Evolutionary conservation across 352 stramenopile genomes (phyloP).

Genomic region (Globisporangium paddicum): DNA sequence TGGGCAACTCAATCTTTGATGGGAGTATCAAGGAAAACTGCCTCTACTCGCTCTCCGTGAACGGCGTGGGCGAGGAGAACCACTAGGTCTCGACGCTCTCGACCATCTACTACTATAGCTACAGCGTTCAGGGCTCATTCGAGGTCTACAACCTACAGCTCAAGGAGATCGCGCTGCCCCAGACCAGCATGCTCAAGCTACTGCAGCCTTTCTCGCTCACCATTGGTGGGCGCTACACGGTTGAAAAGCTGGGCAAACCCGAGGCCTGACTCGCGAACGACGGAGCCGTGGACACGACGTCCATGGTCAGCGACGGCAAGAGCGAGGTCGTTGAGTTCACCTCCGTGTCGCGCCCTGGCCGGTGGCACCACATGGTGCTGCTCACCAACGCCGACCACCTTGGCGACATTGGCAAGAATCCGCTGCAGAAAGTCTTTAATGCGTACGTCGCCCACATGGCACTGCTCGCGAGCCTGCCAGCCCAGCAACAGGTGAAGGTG

Average conservation of each 20-base stretch:
- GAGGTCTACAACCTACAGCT: conserved; percentile 1
- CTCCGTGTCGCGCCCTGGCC: not conserved
- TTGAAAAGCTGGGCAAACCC: conserved; percentile 11
- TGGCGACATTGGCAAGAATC: conserved; percentile 8
- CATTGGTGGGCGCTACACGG: conserved; percentile 10
- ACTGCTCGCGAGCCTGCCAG: conserved; percentile 11
- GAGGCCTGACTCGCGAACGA: conserved; percentile 26
- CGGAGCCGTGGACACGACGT: conserved; percentile 21
- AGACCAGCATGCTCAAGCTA: conserved; percentile 6
- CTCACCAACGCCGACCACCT: conserved; percentile 13
- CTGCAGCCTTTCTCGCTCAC: conserved; percentile 6
- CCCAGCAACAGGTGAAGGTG: too few relatives aligned
- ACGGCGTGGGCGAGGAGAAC: conserved; percentile 11
- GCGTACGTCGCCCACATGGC: conserved; percentile 9
- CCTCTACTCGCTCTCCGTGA: conserved; percentile 11
- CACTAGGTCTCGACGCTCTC: conserved; percentile 15
- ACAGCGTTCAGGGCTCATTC: conserved; percentile 9
- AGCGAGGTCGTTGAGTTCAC: conserved; percentile 7
- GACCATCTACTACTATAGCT: conserved; percentile 18
- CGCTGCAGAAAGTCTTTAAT: conserved; percentile 10
- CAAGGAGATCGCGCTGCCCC: conserved; percentile 10
- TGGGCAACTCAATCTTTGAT: conserved; percentile 7
- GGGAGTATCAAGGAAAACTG: conserved; percentile 9
- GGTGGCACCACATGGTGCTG: conserved; percentile 14
- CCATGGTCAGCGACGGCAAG: conserved; percentile 10